Percentiles rank a stretch among this genome's conserved stretches.
These are phyloP conservation scores for Barbatosphaeria neglecta DNA, from an alignment of 495 filamentous ascomycete species.

Conservation along the genomic window DNA sequence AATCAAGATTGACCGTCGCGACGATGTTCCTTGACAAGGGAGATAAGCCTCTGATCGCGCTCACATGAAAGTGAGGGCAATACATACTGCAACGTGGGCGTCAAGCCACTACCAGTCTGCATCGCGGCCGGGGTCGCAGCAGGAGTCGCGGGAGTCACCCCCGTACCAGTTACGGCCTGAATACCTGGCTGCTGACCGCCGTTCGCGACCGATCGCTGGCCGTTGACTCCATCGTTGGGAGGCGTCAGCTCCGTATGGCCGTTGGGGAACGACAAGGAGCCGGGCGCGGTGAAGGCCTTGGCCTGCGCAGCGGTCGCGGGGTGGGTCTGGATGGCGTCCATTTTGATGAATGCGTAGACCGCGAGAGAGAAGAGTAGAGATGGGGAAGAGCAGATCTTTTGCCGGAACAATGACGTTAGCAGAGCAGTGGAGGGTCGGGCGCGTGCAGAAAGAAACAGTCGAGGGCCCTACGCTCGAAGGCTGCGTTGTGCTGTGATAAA, in stretches of 20 bases:
- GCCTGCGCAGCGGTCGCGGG: slow-evolving; percentile 81
- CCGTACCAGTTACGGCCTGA: slow-evolving; percentile 51
- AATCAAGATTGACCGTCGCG: slow-evolving; percentile 97
- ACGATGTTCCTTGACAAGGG: slow-evolving; percentile 90
- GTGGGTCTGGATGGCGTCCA: slow-evolving; percentile 86
- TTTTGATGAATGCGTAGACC: slow-evolving; percentile 26
- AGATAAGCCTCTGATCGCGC: slow-evolving; percentile 47
- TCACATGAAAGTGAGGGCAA: slow-evolving; percentile 22
- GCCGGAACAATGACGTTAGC: too few relatives aligned
- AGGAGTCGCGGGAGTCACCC: slow-evolving; percentile 90
- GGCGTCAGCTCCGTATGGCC: slow-evolving; percentile 73
- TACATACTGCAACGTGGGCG: slow-evolving; percentile 98
- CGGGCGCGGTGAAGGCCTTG: slow-evolving; percentile 78
- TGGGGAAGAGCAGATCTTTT: background rate
- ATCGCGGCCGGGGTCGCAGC: slow-evolving; percentile 83
- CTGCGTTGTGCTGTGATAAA: too few relatives aligned
- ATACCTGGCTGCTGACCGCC: slow-evolving; percentile 48
- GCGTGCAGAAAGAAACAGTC: too few relatives aligned
- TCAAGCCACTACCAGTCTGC: slow-evolving; percentile 74
- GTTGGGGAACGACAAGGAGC: slow-evolving; percentile 82
- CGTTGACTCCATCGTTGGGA: slow-evolving; percentile 47
- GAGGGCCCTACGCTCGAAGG: too few relatives aligned
- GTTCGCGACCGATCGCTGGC: slow-evolving; percentile 35
- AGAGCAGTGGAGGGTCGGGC: too few relatives aligned
- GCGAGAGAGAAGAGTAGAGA: background rate